Conservation (phyloP, 2,329 filamentous ascomycete species). For the Penicillium sp. region DNA sequence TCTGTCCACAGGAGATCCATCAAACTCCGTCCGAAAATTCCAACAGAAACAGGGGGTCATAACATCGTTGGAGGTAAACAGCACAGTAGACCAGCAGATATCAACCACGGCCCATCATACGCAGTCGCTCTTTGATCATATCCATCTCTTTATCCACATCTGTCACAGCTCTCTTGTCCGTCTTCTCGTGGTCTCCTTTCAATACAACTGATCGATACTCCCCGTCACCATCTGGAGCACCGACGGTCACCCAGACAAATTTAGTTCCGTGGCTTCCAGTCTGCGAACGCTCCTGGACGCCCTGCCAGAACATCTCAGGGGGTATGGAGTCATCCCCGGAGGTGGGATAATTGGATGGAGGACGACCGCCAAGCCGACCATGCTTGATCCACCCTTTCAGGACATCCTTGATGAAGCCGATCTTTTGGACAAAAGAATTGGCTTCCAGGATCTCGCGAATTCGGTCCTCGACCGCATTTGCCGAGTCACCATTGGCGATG, state of each 20-base stretch:
- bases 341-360: slow-evolving; percentile 12
- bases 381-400: slow-evolving; percentile 40
- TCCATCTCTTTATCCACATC: slow-evolving; percentile 29
- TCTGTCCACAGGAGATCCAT: not conserved
- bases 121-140: slow-evolving; percentile 28
- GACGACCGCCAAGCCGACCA: slow-evolving; percentile 36
- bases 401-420: slow-evolving; percentile 40
- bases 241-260: slow-evolving; percentile 51
- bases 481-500: slow-evolving; percentile 35
- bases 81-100: slow-evolving; percentile 4
- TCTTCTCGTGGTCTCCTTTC: slow-evolving; percentile 18
- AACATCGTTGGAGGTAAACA: slow-evolving; percentile 21
- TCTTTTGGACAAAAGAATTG: slow-evolving; percentile 44
- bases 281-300: slow-evolving; percentile 38
- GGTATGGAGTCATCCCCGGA: slow-evolving; percentile 15
- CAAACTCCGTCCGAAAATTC: not conserved
- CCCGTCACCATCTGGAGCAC: slow-evolving; percentile 45
- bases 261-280: slow-evolving; percentile 46
- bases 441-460: slow-evolving; percentile 43
- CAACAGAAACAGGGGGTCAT: slow-evolving; percentile 19
- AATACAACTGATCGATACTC: slow-evolving; percentile 40
- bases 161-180: slow-evolving; percentile 18
- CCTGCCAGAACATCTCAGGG: slow-evolving; percentile 40
- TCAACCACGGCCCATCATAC: slow-evolving; percentile 22
- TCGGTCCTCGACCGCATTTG: slow-evolving; percentile 34